These are phyloP conservation scores for Thuja plicata DNA, from an alignment of 83 land plant species.

Conservation along the genomic window DNA sequence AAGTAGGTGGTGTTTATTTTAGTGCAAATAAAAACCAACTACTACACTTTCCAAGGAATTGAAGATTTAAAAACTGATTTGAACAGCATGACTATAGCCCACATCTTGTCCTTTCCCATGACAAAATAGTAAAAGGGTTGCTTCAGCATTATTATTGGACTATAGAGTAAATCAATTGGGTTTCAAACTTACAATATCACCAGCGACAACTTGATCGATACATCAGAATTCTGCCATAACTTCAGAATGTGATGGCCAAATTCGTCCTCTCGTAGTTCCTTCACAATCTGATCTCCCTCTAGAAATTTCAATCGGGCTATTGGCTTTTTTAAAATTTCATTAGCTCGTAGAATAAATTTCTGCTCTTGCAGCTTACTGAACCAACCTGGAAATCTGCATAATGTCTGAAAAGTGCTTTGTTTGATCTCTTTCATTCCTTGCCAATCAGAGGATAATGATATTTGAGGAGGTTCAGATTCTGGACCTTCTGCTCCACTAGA, in stretches of 20 bases:
- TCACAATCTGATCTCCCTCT: slow-evolving; percentile 2
- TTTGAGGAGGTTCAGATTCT: neutral
- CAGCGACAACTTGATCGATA: neutral
- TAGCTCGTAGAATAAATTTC: neutral
- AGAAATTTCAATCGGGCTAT: neutral
- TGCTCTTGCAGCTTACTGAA: neutral
- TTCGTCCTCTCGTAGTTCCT: neutral
- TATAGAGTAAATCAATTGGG: neutral
- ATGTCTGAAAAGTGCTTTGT: neutral
- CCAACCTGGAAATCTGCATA: slow-evolving; percentile 1
- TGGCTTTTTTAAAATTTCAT: slow-evolving; percentile 9
- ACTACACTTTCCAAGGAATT: neutral
- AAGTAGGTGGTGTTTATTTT: neutral
- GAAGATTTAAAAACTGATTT: neutral
- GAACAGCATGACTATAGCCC: neutral
- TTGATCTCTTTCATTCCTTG: neutral
- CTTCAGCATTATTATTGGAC: neutral
- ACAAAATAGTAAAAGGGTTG: neutral
- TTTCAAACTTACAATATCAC: slow-evolving; percentile 3
- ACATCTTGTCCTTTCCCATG: neutral
- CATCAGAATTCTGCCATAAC: neutral
- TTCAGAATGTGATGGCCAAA: neutral
- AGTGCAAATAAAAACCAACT: neutral
- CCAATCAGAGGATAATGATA: neutral
- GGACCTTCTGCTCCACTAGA: slow-evolving; percentile 3